These are phyloP conservation scores for Oryza brachyantha DNA, from an alignment of 176 grass and related monocot species.

Conservation along the genomic window DNA sequence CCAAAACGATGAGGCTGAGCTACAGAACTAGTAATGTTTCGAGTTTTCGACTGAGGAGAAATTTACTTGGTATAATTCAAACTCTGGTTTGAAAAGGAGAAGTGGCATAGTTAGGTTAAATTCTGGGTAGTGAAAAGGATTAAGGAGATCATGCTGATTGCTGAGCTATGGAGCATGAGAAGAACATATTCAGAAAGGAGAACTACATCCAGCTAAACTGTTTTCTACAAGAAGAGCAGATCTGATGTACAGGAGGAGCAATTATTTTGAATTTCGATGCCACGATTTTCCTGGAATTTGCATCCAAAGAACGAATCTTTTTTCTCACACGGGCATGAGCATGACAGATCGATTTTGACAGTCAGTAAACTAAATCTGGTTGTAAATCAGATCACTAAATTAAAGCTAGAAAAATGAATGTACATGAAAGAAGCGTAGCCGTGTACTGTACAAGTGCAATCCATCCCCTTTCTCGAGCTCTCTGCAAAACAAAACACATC, in stretches of 20 bases:
- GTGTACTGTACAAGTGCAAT: slow-evolving; percentile 29
- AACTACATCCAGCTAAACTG: background rate
- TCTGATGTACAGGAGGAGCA: background rate
- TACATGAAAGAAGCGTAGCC: slow-evolving; percentile 43
- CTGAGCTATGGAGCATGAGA: background rate
- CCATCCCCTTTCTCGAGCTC: slow-evolving; percentile 29
- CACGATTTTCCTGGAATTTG: slow-evolving; percentile 13
- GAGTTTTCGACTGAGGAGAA: too few species aligned
- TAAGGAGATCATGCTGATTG: background rate
- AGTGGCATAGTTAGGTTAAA: background rate
- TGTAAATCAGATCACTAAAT: slow-evolving; percentile 20
- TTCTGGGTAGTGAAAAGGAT: background rate
- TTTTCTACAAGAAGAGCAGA: background rate
- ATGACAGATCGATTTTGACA: background rate
- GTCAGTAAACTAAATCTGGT: slow-evolving; percentile 19
- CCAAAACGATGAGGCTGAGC: too few species aligned
- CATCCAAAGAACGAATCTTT: slow-evolving; percentile 12
- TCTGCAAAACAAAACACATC: slow-evolving; percentile 31
- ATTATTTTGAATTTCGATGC: background rate
- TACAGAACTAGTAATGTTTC: too few species aligned
- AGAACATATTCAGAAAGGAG: background rate
- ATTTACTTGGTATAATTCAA: background rate
- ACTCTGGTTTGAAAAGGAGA: background rate
- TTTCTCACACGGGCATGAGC: background rate
- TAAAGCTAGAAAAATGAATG: slow-evolving; percentile 55